These are phyloP conservation scores for Meira nashicola DNA, from an alignment of 1,284 basidiomycete genomes.

Conservation along the genomic window DNA sequence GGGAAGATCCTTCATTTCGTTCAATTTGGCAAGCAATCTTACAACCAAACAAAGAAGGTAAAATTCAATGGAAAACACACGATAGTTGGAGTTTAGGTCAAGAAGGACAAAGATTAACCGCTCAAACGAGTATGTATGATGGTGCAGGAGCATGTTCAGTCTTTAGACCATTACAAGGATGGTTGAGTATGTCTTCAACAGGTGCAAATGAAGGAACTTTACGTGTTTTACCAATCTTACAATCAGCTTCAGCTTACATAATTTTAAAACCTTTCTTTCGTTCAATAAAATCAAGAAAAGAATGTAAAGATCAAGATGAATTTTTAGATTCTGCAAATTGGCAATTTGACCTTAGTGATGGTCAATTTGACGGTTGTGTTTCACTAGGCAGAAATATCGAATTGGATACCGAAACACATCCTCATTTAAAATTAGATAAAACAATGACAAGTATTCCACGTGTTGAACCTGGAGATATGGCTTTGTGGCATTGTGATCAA, in stretches of 20 bases:
- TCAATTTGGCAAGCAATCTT: constrained; percentile 62
- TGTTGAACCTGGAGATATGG: constrained; percentile 68
- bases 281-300: constrained; percentile 29
- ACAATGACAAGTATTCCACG: constrained; percentile 67
- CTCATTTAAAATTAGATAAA: constrained; percentile 63
- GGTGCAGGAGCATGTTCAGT: constrained; percentile 63
- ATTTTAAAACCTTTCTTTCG: constrained; percentile 73
- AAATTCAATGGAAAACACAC: constrained; percentile 60
- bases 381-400: constrained; percentile 64
- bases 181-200: constrained; percentile 62
- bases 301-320: constrained; percentile 6
- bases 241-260: constrained; percentile 69
- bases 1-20: constrained; percentile 69
- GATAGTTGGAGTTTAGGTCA: constrained; percentile 56
- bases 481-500: constrained; percentile 75
- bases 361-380: constrained; percentile 60
- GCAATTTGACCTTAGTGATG: constrained; percentile 60
- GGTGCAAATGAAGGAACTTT: constrained; percentile 69
- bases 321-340: constrained; percentile 27
- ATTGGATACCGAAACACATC: constrained; percentile 63
- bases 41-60: constrained; percentile 41
- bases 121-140: constrained; percentile 34
- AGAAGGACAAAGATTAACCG: constrained; percentile 25
- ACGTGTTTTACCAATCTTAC: constrained; percentile 69
- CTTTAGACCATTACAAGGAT: constrained; percentile 72